phyloP scores from a whole-genome alignment of 2,329 filamentous ascomycete species.

The Penicillium sp. region DNA sequence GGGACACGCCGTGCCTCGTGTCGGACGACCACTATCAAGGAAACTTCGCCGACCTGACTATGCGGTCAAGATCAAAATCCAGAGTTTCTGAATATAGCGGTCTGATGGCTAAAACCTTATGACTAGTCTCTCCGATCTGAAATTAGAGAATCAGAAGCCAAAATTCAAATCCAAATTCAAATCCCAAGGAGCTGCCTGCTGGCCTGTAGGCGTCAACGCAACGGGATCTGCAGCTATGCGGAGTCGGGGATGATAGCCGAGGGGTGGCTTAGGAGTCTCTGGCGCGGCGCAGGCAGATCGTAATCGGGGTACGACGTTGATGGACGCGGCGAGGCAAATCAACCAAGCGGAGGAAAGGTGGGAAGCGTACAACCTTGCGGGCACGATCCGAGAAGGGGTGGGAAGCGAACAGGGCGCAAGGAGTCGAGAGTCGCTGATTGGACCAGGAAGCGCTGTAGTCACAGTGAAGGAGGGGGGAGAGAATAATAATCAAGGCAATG shows the following conservation, averaged over 20 bases:
- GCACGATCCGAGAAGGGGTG: conserved; percentile 14
- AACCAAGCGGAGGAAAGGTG: conserved; percentile 14
- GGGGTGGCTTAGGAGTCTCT: conserved; percentile 2
- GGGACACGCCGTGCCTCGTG: conserved; percentile 11
- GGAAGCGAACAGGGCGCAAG: conserved; percentile 10
- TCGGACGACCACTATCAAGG: conserved; percentile 1
- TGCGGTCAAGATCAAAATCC: not conserved
- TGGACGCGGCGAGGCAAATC: conserved; percentile 11
- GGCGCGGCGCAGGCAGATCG: conserved; percentile 16
- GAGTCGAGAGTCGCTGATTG: conserved; percentile 19
- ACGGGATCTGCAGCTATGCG: conserved; percentile 10
- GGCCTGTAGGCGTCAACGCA: conserved; percentile 1
- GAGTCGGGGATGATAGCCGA: not conserved
- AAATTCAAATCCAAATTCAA: not conserved
- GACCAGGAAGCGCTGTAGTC: conserved; percentile 24
- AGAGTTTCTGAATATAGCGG: not conserved
- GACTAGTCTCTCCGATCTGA: conserved; percentile 9
- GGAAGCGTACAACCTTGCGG: conserved; percentile 20
- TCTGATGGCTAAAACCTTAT: conserved; percentile 13
- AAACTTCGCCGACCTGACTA: conserved; percentile 6
- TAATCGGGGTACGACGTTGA: conserved; percentile 13
- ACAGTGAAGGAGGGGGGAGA: conserved; percentile 14
- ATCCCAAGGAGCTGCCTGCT: conserved; percentile 4
- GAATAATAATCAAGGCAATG: conserved; percentile 15
- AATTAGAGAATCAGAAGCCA: not conserved